Conservation (phyloP, 495 filamentous ascomycete species). For the Bryoglossum gracile region DNA sequence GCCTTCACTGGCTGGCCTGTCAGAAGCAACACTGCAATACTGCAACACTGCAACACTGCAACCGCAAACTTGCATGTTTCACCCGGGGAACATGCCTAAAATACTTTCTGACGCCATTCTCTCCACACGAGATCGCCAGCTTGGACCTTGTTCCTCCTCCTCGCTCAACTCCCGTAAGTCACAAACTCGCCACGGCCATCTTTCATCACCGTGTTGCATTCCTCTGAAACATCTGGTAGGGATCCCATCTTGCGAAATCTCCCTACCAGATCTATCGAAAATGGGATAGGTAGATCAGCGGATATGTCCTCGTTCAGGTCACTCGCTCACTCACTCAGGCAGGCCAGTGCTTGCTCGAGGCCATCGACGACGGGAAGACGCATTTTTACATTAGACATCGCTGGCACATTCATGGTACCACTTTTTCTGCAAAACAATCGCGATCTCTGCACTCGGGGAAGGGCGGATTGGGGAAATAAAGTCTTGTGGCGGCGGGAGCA, state of each 20-base stretch:
- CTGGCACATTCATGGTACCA: neutral
- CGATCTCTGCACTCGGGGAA: too few species aligned
- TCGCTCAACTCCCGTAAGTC: neutral
- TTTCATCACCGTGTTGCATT: neutral
- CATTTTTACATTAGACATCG: constrained; percentile 1
- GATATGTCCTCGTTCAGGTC: neutral
- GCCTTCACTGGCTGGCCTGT: too few species aligned
- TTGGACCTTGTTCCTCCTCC: too few species aligned
- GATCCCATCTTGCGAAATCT: neutral
- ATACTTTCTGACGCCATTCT: too few species aligned
- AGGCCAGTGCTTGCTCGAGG: constrained; percentile 9
- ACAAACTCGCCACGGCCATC: neutral
- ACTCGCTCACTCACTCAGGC: constrained; percentile 2
- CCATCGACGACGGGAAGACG: constrained; percentile 1
- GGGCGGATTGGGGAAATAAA: neutral
- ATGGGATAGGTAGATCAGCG: constrained; percentile 9
- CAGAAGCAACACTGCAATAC: neutral
- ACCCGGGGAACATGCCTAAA: neutral
- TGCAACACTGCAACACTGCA: neutral
- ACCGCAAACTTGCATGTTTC: neutral
- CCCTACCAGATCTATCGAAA: constrained; percentile 3
- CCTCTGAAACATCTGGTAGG: neutral
- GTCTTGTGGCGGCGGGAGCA: neutral
- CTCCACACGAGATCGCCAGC: too few species aligned
- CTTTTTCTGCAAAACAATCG: neutral